Evolutionary conservation across 768 basidiomycete species (phyloP), one percentile per base, ranked within the genome.

Genomic region (Auricularia auricula-judae): DNA sequence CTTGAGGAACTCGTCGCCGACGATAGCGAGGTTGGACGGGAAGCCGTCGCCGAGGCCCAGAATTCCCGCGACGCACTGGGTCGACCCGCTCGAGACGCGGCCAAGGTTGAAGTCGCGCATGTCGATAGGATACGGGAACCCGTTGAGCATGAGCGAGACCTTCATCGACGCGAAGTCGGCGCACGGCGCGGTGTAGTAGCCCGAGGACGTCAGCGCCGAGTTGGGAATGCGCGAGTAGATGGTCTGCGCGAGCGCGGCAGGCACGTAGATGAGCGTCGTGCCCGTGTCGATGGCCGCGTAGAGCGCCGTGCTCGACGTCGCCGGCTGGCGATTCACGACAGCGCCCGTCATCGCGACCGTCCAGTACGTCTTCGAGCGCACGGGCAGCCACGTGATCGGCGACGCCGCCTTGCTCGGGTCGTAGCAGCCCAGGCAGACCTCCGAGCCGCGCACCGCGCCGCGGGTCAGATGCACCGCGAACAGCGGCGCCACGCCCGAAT

Each of bases 1-100:
- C 74, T 88, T 88, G 58, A 87, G 70, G 69, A 88, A 87, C 68
- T 79, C 81, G 70, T 81, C 85, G 1, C 84, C 86, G 63, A 88
- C 77, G 72, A 88, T 83, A 14, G 82, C 81, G 33, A 89, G 74
- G 70, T 83, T 75, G 39, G 75, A 63, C 16, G 84, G 80, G 70
- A 86, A 79, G 14, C 76, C 74, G 65, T 75, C 71, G 8, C 74
- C 79, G 1, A 82, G 69, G 0, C 78, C 77, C 34, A 86, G 67
- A 36, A 89, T 77, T 3, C 81, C 83, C 4, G 81, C 85, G 3
- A 87, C 75, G 70, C 86, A 87, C 51, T 79, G 76, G 75, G 65
- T 33, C 0, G 73, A 71, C 34, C 74, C 74, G n/a, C 64, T 66
- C 12, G 65, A 64, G 29, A 75, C 73, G 64, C 58, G 67, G 11